Evolutionary conservation across 345 rosid genomes (phyloP), one percentile per base, ranked within the genome.

Genomic region (Eucalyptus decipiens): DNA sequence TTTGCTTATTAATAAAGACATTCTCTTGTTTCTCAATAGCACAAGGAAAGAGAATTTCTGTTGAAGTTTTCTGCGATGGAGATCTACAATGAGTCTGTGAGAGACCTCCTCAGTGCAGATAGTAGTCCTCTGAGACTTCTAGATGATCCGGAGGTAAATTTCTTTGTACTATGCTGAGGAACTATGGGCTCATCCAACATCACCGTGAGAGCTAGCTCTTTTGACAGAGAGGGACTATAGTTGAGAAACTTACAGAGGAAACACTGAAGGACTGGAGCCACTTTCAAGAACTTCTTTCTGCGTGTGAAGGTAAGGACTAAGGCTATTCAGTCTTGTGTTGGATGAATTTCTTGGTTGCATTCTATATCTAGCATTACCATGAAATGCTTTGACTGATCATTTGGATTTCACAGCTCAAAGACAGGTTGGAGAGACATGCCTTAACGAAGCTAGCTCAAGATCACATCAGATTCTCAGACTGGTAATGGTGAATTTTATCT

Each of bases 401-500:
- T 51, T 87, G 72, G 88, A 88, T 87, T 88, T 91, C 89, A 93
- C 95, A 98, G 99, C 98, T 91, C 99, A 97, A 93, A 94, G 99
- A 87, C 98, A 97, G 88, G 95, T 97, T 87, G 98, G 98, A 86
- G 99, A 97, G 93, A 97, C 99, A 89, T 93, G 97, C 92, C 92
- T 97, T 90, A 97, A 97, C 76, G 99, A 96, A 90, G 91, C 95
- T 90, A 97, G 99, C 93, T 97, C 99, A 87, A 96, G 99, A 92
- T 97, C 99, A 86, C 99, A 97, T 93, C 98, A 97, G 96, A 97
- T 97, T 89, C 89, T 97, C 91, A 96, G 95, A 93, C 87, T 97
- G 98, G 99, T 97, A 97, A 30, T 69, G 26, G 85, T 88, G 32
- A 47, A 49, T 89, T 80, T 86, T 88, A 89, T 89, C 90, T 90